These are phyloP conservation scores for Pseudocercospora ulei DNA, from an alignment of 2,329 filamentous ascomycete genomes.

Conservation along the genomic window DNA sequence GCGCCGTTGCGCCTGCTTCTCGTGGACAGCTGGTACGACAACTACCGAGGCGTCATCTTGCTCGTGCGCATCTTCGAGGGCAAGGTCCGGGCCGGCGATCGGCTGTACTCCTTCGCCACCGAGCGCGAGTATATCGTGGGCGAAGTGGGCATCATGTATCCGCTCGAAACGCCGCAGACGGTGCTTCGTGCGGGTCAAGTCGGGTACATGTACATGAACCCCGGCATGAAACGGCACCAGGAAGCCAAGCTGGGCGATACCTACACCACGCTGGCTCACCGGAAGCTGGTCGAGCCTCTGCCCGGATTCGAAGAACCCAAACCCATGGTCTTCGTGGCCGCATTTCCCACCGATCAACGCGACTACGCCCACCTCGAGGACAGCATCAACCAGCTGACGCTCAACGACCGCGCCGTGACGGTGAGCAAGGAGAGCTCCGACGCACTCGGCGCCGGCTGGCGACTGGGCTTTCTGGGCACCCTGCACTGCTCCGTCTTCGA, in stretches of 20 bases:
- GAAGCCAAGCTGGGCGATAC: conserved; percentile 96
- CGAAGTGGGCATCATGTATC: conserved; percentile 95
- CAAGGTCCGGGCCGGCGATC: conserved; percentile 68
- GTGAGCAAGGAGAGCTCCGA: conserved; percentile 90
- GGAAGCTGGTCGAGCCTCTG: conserved; percentile 66
- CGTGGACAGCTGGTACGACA: conserved; percentile 97
- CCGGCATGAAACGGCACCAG: conserved; percentile 92
- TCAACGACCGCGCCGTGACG: conserved; percentile 92
- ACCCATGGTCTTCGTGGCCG: conserved; percentile 96
- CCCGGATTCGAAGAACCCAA: conserved; percentile 96
- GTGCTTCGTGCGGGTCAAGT: conserved; percentile 82
- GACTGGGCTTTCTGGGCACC: conserved; percentile 89
- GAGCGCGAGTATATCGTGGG: conserved; percentile 84
- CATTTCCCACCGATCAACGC: conserved; percentile 83
- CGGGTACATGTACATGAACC: conserved; percentile 94
- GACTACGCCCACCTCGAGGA: conserved; percentile 82
- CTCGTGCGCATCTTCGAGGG: conserved; percentile 89
- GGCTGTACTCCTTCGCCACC: conserved; percentile 78
- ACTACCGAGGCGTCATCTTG: conserved; percentile 85
- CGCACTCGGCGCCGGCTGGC: conserved; percentile 85
- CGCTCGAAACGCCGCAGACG: conserved; percentile 70
- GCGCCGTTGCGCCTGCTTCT: conserved; percentile 74
- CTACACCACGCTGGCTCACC: conserved; percentile 70
- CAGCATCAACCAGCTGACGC: conserved; percentile 82
- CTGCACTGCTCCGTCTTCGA: conserved; percentile 98